A percentile compares a stretch with the other conserved stretches of the same genome.
Evolutionary conservation across 164 flowering plant species (phyloP).

Genomic region (Nelumbo lutea): DNA sequence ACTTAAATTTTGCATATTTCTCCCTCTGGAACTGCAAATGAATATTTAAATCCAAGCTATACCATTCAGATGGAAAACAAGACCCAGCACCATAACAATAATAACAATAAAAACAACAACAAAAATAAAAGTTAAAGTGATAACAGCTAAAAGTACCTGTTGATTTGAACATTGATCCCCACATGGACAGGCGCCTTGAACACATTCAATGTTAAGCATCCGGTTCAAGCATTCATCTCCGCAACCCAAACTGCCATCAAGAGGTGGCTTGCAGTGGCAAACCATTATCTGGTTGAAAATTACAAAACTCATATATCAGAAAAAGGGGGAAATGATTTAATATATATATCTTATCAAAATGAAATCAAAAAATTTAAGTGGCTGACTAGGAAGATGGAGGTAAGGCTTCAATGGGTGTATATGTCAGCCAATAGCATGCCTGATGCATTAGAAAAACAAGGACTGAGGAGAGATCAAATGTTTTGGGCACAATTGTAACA

Average conservation of each 20-base stretch:
- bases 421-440: too few species aligned
- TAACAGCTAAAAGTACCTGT: conserved; percentile 42
- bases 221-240: conserved; percentile 87
- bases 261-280: conserved; percentile 80
- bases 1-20: conserved; percentile 61
- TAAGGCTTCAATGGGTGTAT: too few species aligned
- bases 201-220: conserved; percentile 96
- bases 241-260: conserved; percentile 72
- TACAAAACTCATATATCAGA: background rate
- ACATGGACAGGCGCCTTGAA: conserved; percentile 89
- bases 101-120: background rate
- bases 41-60: conserved; percentile 3
- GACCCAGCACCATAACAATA: too few species aligned
- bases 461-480: too few species aligned
- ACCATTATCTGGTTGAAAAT: conserved; percentile 74
- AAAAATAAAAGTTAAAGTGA: background rate
- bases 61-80: background rate
- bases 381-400: too few species aligned
- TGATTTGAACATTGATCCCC: conserved; percentile 91
- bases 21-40: conserved; percentile 80
- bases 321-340: background rate
- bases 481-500: too few species aligned
- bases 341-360: too few species aligned
- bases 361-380: too few species aligned
- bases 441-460: too few species aligned